A percentile compares a stretch with the other conserved stretches of the same genome.
These are phyloP conservation scores for Colletotrichum sansevieriae DNA, from an alignment of 2,329 filamentous ascomycete species.

Conservation along the genomic window DNA sequence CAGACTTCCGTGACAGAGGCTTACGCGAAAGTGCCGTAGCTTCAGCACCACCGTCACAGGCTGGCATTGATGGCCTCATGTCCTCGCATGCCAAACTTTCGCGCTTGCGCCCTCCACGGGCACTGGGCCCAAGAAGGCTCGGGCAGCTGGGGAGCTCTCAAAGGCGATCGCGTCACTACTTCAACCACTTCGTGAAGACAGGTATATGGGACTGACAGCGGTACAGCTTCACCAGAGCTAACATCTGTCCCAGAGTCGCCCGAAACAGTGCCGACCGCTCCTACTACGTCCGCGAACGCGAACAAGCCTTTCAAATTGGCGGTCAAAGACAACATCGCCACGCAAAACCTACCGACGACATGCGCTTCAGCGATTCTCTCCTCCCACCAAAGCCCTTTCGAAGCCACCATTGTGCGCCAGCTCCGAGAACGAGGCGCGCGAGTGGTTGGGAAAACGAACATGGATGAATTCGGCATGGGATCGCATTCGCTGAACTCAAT, in stretches of 20 bases:
- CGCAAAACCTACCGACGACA: conserved; percentile 76
- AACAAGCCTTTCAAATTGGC: conserved; percentile 63
- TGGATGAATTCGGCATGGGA: conserved; percentile 98
- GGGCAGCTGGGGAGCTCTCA: not conserved
- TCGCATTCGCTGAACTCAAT: conserved; percentile 82
- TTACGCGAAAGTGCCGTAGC: not conserved
- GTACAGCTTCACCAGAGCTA: not conserved
- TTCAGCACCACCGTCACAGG: conserved; percentile 16
- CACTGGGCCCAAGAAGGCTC: not conserved
- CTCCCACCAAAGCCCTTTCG: conserved; percentile 80
- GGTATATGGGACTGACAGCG: conserved; percentile 6
- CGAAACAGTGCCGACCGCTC: not conserved
- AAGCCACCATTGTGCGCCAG: conserved; percentile 82
- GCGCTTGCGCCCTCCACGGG: conserved; percentile 33
- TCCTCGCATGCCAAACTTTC: conserved; percentile 40
- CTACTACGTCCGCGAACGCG: not conserved
- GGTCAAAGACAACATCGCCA: conserved; percentile 84
- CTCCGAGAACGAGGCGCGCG: conserved; percentile 73
- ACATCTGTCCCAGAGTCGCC: conserved; percentile 16
- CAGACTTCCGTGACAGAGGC: conserved; percentile 4
- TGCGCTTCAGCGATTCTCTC: conserved; percentile 83
- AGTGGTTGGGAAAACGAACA: conserved; percentile 85
- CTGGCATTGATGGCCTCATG: conserved; percentile 34
- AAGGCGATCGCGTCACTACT: conserved; percentile 18
- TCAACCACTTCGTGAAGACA: conserved; percentile 40